A percentile compares a stretch with the other conserved stretches of the same genome.
These are phyloP conservation scores for Dillenia suffruticosa DNA, from an alignment of 164 flowering plant species.

Conservation along the genomic window DNA sequence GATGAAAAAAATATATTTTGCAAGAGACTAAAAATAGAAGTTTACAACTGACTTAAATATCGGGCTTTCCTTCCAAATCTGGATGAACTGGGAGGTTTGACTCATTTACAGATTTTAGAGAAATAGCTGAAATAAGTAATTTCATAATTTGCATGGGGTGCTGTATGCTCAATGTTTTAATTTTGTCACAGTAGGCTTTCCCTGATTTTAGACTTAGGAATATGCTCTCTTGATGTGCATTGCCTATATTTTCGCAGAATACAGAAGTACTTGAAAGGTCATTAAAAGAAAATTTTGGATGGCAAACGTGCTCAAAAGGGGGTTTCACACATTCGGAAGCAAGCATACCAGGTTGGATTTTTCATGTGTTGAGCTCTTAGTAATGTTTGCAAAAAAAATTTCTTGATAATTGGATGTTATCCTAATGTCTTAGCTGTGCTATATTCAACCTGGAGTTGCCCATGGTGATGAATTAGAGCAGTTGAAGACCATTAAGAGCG, in stretches of 20 bases:
- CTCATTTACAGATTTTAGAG: no score
- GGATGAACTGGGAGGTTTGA: no score
- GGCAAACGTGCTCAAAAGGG: slow-evolving; percentile 88
- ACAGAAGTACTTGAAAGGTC: slow-evolving; percentile 62
- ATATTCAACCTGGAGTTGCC: slow-evolving; percentile 69
- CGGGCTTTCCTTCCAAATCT: no score
- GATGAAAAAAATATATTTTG: no score
- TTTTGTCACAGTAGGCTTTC: no score
- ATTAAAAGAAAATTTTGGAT: slow-evolving; percentile 54
- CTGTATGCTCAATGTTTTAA: neutral
- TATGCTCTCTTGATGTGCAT: no score
- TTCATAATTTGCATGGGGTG: neutral
- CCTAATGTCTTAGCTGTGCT: slow-evolving; percentile 53
- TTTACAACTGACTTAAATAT: no score
- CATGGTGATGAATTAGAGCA: slow-evolving; percentile 54
- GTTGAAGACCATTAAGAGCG: slow-evolving; percentile 63
- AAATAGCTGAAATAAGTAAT: neutral
- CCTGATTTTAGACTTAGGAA: no score
- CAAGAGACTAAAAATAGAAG: no score
- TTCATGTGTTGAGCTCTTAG: neutral
- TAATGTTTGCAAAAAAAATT: neutral
- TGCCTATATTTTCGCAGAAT: slow-evolving; percentile 26
- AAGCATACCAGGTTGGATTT: slow-evolving; percentile 73
- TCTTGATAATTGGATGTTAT: neutral
- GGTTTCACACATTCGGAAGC: slow-evolving; percentile 72